Conservation (phyloP, 805 yeast species). For the Barnettozyma botsteinii region DNA sequence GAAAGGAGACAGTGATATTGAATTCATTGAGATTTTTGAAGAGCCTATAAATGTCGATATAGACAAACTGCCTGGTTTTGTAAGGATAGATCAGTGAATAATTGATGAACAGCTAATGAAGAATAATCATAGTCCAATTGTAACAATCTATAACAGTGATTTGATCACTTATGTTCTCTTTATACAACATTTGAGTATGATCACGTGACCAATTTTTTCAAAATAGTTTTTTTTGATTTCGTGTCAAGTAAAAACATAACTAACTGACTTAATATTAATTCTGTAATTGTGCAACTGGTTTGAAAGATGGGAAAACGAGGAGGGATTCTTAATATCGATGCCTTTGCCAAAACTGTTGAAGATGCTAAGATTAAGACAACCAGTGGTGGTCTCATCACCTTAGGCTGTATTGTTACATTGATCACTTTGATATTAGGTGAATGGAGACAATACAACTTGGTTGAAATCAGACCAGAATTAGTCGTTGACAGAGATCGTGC, state of each 20-base stretch:
- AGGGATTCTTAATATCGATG: conserved; percentile 58
- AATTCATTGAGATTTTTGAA: conserved; percentile 79
- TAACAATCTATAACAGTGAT: no score
- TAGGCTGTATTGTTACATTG: conserved; percentile 59
- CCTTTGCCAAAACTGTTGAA: conserved; percentile 91
- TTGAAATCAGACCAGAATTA: conserved; percentile 73
- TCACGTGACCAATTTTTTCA: no score
- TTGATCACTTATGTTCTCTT: no score
- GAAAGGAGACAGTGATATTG: conserved; percentile 87
- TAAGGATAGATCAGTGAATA: conserved; percentile 25
- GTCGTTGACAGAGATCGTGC: conserved; percentile 83
- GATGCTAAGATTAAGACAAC: conserved; percentile 87
- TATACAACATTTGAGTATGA: no score
- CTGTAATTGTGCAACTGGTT: no score
- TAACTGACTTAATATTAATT: no score
- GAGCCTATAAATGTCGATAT: conserved; percentile 48
- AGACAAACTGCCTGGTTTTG: conserved; percentile 57
- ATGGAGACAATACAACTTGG: conserved; percentile 63
- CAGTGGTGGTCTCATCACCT: conserved; percentile 84
- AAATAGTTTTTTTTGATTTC: no score
- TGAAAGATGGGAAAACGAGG: conserved; percentile 21
- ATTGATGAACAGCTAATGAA: neutral
- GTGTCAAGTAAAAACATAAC: neutral
- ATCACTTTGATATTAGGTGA: conserved; percentile 63
- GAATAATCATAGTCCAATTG: no score